Conservation (phyloP, 371 early-diverging fungal genomes). For the Massospora cicadina region DNA sequence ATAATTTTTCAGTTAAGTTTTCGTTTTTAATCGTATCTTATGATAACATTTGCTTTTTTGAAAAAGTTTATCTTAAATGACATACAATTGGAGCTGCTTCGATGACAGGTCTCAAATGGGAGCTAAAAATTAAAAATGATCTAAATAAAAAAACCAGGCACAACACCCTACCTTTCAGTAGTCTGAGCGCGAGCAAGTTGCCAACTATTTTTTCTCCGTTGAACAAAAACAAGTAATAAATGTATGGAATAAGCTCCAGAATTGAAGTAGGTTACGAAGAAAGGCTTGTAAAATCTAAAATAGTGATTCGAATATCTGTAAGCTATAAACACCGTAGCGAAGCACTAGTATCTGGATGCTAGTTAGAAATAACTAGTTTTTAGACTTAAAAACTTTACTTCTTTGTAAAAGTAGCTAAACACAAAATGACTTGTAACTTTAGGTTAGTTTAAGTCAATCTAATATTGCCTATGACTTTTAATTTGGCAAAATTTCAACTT, state of each 20-base stretch:
- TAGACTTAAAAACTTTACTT: too few relatives aligned
- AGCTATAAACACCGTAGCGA: too few relatives aligned
- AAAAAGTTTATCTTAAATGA: too few relatives aligned
- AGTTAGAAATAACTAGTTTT: too few relatives aligned
- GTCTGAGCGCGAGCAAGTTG: not conserved
- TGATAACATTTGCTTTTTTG: too few relatives aligned
- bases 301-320: too few relatives aligned
- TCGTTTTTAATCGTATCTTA: not conserved
- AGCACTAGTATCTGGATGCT: too few relatives aligned
- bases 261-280: conserved; percentile 60
- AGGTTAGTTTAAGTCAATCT: too few relatives aligned
- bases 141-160: not conserved
- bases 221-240: conserved; percentile 23
- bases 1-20: not conserved
- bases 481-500: too few relatives aligned
- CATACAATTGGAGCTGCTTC: not conserved
- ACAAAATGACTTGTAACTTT: too few relatives aligned
- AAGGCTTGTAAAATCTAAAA: conserved; percentile 64
- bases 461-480: too few relatives aligned
- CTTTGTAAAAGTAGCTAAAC: too few relatives aligned
- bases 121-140: not conserved
- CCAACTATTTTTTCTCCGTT: not conserved
- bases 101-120: not conserved
- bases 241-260: conserved; percentile 62
- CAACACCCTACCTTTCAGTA: not conserved